Evolutionary conservation across 2,329 filamentous ascomycete genomes (phyloP), one percentile per base, ranked within the genome.

Genomic region (Alternaria burnsii): DNA sequence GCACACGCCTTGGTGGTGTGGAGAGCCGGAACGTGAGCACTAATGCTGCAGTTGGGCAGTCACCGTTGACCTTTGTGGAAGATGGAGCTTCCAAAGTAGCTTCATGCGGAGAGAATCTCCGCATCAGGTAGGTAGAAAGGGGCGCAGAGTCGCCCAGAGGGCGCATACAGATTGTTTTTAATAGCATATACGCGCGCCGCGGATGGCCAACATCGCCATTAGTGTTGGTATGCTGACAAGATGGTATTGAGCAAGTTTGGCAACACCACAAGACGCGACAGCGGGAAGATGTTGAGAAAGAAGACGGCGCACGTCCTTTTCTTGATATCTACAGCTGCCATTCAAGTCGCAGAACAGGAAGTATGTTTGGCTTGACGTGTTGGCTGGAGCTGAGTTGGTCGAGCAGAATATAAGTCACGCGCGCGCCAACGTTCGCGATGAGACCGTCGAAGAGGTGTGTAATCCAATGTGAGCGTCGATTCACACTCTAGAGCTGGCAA

Each of bases 211-310:
- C 36, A 52, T 52, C 11, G 46, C 46, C 20, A 36, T 50, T 24
- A 36, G 26, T 41, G 36, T 30, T 52, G 50, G 50, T 41, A 41
- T 54, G 57, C 53, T 63, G 58, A 62, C 60, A 30, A 30, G 18
- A 47, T 28, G 18, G 55, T 57, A 48, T 60, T 51, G 52, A 34
- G 57, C 48, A 60, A 60, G 57, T 28, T 58, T 56, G 47, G 56
- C 34, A 60, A 34, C 50, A 53, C 24, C 40, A 56, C 14, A 43
- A 16, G 22, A 48, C 5, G 36, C 52, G 18, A 46, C 38, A 40
- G 20, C 18, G 6, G 36, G 20, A 36, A 32, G 22, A n/a, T 36
- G 32, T n/a, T 51, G 44, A 32, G 40, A 52, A 40, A 54, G 41
- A 44, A 36, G 20, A 30, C 12, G 43, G 50, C 18, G 51, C 59